These are phyloP conservation scores for Gonapodya sp. DNA, from an alignment of 192 early-diverging fungal genomes.

Conservation along the genomic window DNA sequence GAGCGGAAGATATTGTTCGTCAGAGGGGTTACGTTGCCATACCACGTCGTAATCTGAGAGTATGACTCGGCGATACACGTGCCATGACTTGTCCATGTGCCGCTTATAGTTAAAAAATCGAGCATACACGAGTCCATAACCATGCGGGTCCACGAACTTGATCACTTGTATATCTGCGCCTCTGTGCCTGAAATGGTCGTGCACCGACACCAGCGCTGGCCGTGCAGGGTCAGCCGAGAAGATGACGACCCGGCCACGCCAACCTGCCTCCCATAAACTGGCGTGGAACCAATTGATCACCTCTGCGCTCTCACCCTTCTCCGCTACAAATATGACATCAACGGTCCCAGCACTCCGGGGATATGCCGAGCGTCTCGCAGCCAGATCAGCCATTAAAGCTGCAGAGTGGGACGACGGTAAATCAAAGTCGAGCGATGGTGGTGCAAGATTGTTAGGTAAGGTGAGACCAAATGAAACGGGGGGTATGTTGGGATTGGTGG, in stretches of 20 bases:
- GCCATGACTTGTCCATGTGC: not conserved
- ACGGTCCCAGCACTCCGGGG: not conserved
- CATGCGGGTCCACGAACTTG: not conserved
- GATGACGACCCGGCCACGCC: not conserved
- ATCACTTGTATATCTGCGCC: not conserved
- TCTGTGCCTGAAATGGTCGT: not conserved
- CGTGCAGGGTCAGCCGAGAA: not conserved
- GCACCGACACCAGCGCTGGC: not conserved
- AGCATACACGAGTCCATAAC: not conserved
- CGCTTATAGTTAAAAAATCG: not conserved
- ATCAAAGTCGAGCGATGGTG: not conserved
- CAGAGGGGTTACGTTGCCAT: not conserved
- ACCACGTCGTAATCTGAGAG: slow-evolving; percentile 11
- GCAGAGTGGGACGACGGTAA: too few relatives aligned
- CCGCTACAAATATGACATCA: not conserved
- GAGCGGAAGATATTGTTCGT: not conserved
- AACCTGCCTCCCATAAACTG: not conserved
- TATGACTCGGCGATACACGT: not conserved
- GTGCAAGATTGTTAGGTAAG: not conserved
- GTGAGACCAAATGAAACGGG: not conserved
- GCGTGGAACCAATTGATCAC: not conserved
- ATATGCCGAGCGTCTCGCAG: not conserved
- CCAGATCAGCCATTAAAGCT: not conserved
- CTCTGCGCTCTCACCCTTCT: not conserved
- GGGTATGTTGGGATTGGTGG: not conserved